phyloP scores from a whole-genome alignment of 352 stramenopile genomes.

The Phytophthora colocasiae region DNA sequence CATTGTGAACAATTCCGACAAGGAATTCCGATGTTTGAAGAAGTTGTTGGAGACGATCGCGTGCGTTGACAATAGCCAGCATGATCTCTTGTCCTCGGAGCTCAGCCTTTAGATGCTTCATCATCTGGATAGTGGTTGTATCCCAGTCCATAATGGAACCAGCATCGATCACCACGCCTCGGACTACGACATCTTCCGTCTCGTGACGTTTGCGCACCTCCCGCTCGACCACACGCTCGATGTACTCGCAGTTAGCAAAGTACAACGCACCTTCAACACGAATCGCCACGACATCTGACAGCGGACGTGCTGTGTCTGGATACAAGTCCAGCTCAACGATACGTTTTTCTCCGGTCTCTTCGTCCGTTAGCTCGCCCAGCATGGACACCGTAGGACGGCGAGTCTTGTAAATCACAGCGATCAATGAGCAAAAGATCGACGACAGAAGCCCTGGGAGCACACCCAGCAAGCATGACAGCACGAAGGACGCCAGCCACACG shows the following conservation, averaged over 20 bases:
- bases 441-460: conserved; percentile 58
- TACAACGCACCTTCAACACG: conserved; percentile 74
- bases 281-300: conserved; percentile 62
- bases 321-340: conserved; percentile 52
- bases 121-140: conserved; percentile 87
- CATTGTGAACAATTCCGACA: conserved; percentile 62
- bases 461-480: conserved; percentile 53
- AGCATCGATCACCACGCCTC: conserved; percentile 75
- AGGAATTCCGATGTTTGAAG: conserved; percentile 74
- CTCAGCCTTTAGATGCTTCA: conserved; percentile 79
- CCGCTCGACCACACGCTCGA: conserved; percentile 61
- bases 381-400: conserved; percentile 57
- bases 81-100: conserved; percentile 64
- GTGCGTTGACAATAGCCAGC: conserved; percentile 81
- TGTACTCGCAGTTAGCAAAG: conserved; percentile 75
- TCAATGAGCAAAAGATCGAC: conserved; percentile 63
- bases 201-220: conserved; percentile 47
- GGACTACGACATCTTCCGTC: conserved; percentile 44
- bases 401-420: conserved; percentile 73
- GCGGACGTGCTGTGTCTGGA: conserved; percentile 23
- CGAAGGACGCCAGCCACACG: conserved; percentile 64
- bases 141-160: conserved; percentile 87
- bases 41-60: conserved; percentile 67
- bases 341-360: conserved; percentile 40
- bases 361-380: conserved; percentile 50